Evolutionary conservation across 495 filamentous ascomycete genomes (phyloP).

Genomic region (Baudoinia panamericana): DNA sequence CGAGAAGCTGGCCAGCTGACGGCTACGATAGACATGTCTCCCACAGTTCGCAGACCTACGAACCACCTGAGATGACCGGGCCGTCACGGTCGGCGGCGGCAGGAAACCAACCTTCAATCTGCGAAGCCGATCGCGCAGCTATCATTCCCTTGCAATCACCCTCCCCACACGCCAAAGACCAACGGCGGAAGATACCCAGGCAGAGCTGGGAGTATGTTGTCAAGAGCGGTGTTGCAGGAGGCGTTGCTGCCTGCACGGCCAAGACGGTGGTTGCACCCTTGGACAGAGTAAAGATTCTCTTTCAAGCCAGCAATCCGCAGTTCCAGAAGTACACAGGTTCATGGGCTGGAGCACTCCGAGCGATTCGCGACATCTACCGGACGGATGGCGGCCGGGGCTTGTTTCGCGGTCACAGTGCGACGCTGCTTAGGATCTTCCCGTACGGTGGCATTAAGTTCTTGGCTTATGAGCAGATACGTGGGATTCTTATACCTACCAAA

Average conservation of each 20-base stretch:
- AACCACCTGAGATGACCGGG: constrained; percentile 10
- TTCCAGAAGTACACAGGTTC: constrained; percentile 83
- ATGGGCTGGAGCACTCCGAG: constrained; percentile 64
- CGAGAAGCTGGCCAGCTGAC: background rate
- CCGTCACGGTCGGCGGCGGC: no score
- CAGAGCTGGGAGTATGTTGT: constrained; percentile 70
- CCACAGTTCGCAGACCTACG: background rate
- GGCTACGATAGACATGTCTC: background rate
- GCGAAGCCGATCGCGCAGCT: background rate
- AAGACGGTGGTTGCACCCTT: constrained; percentile 94
- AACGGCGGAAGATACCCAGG: constrained; percentile 38
- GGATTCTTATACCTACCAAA: constrained; percentile 51
- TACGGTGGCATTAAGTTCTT: constrained; percentile 97
- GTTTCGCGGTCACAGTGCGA: constrained; percentile 88
- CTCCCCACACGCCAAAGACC: background rate
- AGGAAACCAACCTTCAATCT: background rate
- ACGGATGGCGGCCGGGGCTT: constrained; percentile 62
- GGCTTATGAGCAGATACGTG: constrained; percentile 88
- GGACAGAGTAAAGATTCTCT: constrained; percentile 96
- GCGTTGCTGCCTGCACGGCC: constrained; percentile 64
- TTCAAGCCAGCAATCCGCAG: constrained; percentile 87
- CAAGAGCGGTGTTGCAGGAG: constrained; percentile 71
- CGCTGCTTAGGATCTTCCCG: constrained; percentile 85
- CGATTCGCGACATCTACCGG: constrained; percentile 70
- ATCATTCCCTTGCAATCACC: no score